Evolutionary conservation across 805 yeast genomes (phyloP), one percentile per base, ranked within the genome.

Genomic region (Hagleromyces aurorensis): DNA sequence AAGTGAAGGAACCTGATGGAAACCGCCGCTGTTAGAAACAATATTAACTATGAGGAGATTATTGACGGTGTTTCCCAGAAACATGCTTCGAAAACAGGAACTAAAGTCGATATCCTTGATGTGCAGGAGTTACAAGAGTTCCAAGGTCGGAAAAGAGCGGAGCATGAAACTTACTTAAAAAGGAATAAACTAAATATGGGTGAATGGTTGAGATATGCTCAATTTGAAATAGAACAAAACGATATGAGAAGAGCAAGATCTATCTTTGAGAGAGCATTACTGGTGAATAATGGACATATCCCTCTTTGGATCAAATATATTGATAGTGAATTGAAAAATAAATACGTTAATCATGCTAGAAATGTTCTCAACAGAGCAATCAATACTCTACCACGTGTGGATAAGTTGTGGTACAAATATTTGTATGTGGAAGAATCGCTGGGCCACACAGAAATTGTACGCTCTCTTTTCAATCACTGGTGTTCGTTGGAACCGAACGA

Each of bases 171-270:
- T 41, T 93, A 87, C n/a, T 59, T 91, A 30, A 73, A 91, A 43
- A 69, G 91, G 42, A 89, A 89, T 51, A 62, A 94, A 36, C 69
- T 79, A 19, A 86, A 85, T 47, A 66, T 71, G 46, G 79, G 84
- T 2, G 94, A 86, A 51, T 91, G 97, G 96, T 67, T 84, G 51
- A 64, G 96, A 33, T 91, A 89, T 54, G 97, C 96, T 0, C 71
- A 70, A 35, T 84, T 86, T 72, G 98, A 89, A 55, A 53, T 77
- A 4, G 80, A 79, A 4, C 89, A 83, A 43, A 78, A 75, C 36
- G 94, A 89, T 47, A 65, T 71, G 37, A 65, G 71, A 12, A 64
- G 96, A 13, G 94, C 94, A 0, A 63, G 97, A 32, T 82, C 96
- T 0, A 65, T 91, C 5, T 81, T 80, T 57, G 98, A 89, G 53